Percentiles rank a stretch among this genome's conserved stretches.
phyloP scores from a whole-genome alignment of 1,284 basidiomycete species.

The Puccinia polysora region DNA sequence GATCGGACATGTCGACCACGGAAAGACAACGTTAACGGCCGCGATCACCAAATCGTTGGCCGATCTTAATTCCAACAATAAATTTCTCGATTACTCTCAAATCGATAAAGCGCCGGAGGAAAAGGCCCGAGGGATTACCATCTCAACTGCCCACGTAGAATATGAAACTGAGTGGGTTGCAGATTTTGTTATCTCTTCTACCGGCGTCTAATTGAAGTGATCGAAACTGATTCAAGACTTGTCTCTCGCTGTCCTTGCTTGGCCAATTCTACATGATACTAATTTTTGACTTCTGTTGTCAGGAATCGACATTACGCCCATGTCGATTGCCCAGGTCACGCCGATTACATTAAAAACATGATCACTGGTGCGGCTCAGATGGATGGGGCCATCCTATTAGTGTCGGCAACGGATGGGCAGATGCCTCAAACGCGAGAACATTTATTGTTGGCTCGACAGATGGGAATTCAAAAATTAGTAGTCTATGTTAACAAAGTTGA shows the following conservation, averaged over 20 bases:
- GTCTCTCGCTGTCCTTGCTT: not conserved
- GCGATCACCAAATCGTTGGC: slow-evolving; percentile 96
- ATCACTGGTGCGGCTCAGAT: slow-evolving; percentile 99
- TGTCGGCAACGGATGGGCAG: slow-evolving; percentile 97
- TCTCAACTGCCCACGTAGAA: slow-evolving; percentile 82
- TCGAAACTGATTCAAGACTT: not conserved
- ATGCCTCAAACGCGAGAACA: slow-evolving; percentile 99
- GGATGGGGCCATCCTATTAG: slow-evolving; percentile 67
- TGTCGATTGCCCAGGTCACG: slow-evolving; percentile 84
- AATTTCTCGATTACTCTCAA: slow-evolving; percentile 93
- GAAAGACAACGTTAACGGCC: slow-evolving; percentile 87
- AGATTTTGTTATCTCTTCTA: not conserved
- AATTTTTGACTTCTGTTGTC: not conserved
- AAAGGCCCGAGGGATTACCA: slow-evolving; percentile 99
- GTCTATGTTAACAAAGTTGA: slow-evolving; percentile 99
- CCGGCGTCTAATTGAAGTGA: not conserved
- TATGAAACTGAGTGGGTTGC: slow-evolving; percentile 73
- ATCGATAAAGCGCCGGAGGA: slow-evolving; percentile 99
- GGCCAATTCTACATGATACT: not conserved
- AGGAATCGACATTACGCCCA: slow-evolving; percentile 88
- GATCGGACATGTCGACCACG: slow-evolving; percentile 52
- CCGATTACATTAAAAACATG: slow-evolving; percentile 75
- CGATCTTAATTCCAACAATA: slow-evolving; percentile 69
- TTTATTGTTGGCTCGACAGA: slow-evolving; percentile 91
- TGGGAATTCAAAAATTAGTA: slow-evolving; percentile 95